Evolutionary conservation across 805 yeast genomes (phyloP).

Genomic region (Starmerella geochares): DNA sequence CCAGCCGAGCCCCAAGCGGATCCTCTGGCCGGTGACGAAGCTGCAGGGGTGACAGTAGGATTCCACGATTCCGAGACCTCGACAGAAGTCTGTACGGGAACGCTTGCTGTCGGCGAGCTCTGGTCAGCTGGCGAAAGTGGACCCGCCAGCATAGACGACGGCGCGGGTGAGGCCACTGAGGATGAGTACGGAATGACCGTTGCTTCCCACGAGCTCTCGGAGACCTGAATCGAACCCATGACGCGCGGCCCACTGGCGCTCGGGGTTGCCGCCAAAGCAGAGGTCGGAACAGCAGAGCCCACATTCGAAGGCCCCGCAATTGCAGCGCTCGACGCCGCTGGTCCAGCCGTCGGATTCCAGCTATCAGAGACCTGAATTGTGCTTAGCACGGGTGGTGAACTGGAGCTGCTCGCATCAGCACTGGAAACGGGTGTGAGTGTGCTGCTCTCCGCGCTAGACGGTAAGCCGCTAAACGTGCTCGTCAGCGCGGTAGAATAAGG

Average conservation of each 20-base stretch:
- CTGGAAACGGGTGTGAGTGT: neutral
- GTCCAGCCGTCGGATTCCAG: neutral
- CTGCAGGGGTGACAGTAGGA: conserved; percentile 26
- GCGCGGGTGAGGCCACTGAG: neutral
- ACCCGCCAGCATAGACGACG: neutral
- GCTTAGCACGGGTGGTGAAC: neutral
- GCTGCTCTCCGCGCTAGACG: too few relatives aligned
- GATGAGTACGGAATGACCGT: neutral
- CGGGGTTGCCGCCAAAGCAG: neutral
- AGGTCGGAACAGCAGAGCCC: neutral
- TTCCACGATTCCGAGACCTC: conserved; percentile 22
- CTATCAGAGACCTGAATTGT: neutral
- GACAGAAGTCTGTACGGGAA: conserved; percentile 25
- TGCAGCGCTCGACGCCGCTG: neutral
- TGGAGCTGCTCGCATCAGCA: neutral
- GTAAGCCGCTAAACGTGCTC: too few relatives aligned
- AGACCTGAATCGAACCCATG: neutral
- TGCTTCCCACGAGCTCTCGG: neutral
- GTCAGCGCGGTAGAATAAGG: neutral
- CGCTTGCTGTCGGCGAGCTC: neutral
- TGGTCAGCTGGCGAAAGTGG: neutral
- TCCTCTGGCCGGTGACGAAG: conserved; percentile 17
- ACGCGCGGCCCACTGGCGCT: neutral
- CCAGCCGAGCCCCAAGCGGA: neutral
- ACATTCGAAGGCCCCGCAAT: neutral